phyloP scores from a whole-genome alignment of 1,139 yeast species.

The Saccharomyces hybrid region DNA sequence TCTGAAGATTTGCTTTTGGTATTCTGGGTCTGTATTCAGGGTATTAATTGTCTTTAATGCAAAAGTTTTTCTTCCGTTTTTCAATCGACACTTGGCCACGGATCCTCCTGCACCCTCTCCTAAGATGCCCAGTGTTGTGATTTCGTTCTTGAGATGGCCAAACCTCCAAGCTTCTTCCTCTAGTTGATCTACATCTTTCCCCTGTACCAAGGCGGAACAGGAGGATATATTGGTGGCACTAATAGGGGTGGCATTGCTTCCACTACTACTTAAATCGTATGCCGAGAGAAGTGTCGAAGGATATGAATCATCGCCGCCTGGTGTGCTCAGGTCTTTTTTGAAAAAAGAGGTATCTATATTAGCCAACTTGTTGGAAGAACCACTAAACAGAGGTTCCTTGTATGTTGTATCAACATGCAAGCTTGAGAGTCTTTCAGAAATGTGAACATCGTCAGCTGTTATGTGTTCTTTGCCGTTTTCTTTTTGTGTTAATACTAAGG shows the following conservation, averaged over 20 bases:
- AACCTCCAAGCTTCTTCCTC: slow-evolving; percentile 74
- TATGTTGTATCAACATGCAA: neutral
- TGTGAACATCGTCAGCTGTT: slow-evolving; percentile 2
- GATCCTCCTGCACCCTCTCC: slow-evolving; percentile 97
- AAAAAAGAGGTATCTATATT: neutral
- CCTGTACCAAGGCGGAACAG: neutral
- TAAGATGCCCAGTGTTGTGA: slow-evolving; percentile 54
- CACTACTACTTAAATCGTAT: slow-evolving; percentile 15
- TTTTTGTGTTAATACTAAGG: slow-evolving; percentile 6
- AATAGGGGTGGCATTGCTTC: slow-evolving; percentile 4
- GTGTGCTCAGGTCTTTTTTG: neutral
- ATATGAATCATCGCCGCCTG: slow-evolving; percentile 14
- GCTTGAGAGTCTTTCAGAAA: neutral
- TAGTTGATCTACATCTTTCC: slow-evolving; percentile 44
- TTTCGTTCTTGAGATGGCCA: slow-evolving; percentile 50
- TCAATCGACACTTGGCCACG: slow-evolving; percentile 65
- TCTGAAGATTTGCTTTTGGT: slow-evolving; percentile 73
- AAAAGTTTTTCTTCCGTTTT: slow-evolving; percentile 51
- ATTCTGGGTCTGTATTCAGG: slow-evolving; percentile 74
- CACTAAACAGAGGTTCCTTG: neutral
- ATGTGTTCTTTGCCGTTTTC: neutral
- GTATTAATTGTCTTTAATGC: slow-evolving; percentile 65
- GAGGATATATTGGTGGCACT: neutral
- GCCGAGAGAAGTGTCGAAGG: slow-evolving; percentile 18
- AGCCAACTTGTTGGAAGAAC: neutral